A percentile compares a stretch with the other conserved stretches of the same genome.
Conservation (phyloP, 441 rosid species). For the Mallotus japonicus region DNA sequence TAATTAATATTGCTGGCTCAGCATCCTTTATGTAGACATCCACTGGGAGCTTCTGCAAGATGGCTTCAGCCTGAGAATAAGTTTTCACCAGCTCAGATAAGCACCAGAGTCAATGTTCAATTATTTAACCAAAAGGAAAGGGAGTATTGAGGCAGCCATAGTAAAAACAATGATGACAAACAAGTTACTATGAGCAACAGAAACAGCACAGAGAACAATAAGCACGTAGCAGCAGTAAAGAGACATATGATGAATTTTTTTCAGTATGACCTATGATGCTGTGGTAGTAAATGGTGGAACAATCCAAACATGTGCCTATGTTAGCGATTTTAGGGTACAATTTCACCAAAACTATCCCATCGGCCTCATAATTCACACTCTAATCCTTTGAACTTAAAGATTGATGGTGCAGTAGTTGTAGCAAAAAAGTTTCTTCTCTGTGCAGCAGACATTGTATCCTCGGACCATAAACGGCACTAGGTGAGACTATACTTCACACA, state of each 20-base stretch:
- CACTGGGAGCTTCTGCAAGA: constrained; percentile 50
- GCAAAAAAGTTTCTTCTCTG: neutral
- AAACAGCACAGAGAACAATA: neutral
- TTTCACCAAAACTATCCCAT: constrained; percentile 2
- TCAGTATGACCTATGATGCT: neutral
- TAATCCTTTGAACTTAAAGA: neutral
- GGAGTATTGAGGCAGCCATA: constrained; percentile 6
- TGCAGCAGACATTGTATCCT: constrained; percentile 32
- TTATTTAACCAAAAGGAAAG: constrained; percentile 17
- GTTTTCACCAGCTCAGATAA: constrained; percentile 28
- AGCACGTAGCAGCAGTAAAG: neutral
- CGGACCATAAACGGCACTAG: constrained; percentile 36
- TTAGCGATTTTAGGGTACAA: neutral
- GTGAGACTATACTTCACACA: constrained; percentile 21
- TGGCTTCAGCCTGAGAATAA: constrained; percentile 81
- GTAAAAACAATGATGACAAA: neutral
- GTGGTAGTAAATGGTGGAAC: neutral
- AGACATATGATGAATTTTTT: neutral
- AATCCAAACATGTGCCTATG: constrained; percentile 10
- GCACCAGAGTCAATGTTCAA: constrained; percentile 24
- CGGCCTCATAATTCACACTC: constrained; percentile 12
- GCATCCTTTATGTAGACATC: constrained; percentile 52
- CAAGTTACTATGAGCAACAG: neutral
- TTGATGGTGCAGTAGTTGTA: constrained; percentile 3
- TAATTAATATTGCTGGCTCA: constrained; percentile 59